Evolutionary conservation across 2,329 filamentous ascomycete species (phyloP).

Genomic region (Huntiella savannae): DNA sequence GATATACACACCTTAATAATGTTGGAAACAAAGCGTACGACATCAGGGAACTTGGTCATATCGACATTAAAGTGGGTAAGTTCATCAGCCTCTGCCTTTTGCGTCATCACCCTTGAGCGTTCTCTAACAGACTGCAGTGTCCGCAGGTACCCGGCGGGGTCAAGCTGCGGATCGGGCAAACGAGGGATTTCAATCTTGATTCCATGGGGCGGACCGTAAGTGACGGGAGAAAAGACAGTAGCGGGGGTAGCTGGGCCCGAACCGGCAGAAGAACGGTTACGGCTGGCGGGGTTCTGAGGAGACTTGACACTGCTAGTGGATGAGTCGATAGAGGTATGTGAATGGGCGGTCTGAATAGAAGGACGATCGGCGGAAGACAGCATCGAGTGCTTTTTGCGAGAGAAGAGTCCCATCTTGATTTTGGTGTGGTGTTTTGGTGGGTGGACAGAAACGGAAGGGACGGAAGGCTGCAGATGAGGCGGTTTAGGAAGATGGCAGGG

Average conservation of each 20-base stretch:
- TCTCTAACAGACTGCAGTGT: constrained; percentile 81
- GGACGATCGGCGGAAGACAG: constrained; percentile 14
- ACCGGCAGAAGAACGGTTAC: constrained; percentile 32
- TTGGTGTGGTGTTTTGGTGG: constrained; percentile 18
- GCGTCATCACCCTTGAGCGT: constrained; percentile 50
- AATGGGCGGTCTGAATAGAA: constrained; percentile 25
- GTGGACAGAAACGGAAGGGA: background rate
- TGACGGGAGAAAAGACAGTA: constrained; percentile 29
- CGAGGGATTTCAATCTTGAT: constrained; percentile 66
- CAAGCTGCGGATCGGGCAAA: constrained; percentile 69
- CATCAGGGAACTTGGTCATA: constrained; percentile 63
- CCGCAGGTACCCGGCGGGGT: constrained; percentile 77
- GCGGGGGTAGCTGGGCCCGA: constrained; percentile 31
- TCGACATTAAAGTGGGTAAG: constrained; percentile 81
- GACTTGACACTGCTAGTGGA: constrained; percentile 29
- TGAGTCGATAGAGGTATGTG: constrained; percentile 33
- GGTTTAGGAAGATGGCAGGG: background rate
- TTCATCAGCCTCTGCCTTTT: constrained; percentile 58
- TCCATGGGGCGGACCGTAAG: constrained; percentile 14
- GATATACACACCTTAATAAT: constrained; percentile 67
- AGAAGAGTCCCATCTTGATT: constrained; percentile 12
- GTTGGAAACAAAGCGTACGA: constrained; percentile 70
- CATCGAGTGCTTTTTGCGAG: constrained; percentile 10
- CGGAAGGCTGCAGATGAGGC: background rate
- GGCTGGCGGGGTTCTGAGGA: constrained; percentile 19